Conservation (phyloP, 352 stramenopile species). For the Globisporangium recalcitrans region DNA sequence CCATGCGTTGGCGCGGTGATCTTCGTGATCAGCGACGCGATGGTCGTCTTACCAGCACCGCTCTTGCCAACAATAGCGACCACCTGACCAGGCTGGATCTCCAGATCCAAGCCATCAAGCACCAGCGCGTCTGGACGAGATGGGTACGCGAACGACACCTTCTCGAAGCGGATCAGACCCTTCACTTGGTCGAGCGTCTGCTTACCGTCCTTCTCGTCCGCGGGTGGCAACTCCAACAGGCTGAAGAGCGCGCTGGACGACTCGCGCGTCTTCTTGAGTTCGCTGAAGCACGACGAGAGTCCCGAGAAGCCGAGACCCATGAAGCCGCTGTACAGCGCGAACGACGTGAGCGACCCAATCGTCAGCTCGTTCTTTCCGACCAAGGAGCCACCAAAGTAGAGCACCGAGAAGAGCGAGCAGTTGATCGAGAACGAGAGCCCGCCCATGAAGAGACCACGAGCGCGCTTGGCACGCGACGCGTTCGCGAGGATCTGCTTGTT, state of each 20-base stretch:
- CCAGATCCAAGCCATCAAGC: conserved; percentile 53
- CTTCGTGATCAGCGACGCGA: conserved; percentile 77
- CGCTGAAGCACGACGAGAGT: conserved; percentile 77
- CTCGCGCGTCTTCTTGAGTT: conserved; percentile 71
- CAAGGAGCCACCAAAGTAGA: conserved; percentile 88
- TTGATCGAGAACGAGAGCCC: conserved; percentile 85
- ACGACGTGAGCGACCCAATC: conserved; percentile 87
- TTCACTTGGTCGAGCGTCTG: conserved; percentile 42
- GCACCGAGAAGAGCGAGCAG: conserved; percentile 86
- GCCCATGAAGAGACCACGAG: conserved; percentile 88
- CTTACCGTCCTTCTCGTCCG: conserved; percentile 30
- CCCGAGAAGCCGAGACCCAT: conserved; percentile 88
- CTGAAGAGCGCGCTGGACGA: conserved; percentile 70
- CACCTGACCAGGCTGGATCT: conserved; percentile 75
- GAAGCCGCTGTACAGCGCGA: conserved; percentile 89
- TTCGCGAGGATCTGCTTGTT: conserved; percentile 67
- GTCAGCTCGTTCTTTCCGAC: conserved; percentile 83
- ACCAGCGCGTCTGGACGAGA: conserved; percentile 69
- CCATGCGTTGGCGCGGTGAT: conserved; percentile 61
- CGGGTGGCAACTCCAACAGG: conserved; percentile 42
- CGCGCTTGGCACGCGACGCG: conserved; percentile 60
- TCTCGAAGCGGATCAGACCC: conserved; percentile 67
- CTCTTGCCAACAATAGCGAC: conserved; percentile 85
- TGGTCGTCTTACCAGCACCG: conserved; percentile 80
- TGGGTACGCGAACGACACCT: conserved; percentile 82